Evolutionary conservation across 1,284 basidiomycete species (phyloP).

Genomic region (Afroboletus lepidellus): DNA sequence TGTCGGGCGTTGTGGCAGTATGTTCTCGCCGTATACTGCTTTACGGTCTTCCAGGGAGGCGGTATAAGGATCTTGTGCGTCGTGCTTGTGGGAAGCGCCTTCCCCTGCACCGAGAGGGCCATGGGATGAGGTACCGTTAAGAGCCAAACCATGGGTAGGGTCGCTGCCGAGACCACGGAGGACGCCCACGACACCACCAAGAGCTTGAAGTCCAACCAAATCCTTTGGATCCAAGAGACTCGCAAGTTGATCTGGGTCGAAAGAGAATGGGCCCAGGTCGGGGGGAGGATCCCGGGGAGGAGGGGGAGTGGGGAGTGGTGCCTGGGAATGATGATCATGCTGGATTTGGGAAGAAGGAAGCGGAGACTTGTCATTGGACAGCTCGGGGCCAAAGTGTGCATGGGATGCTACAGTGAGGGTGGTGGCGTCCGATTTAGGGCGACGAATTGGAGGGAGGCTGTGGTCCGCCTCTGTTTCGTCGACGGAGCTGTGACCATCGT

Average conservation of each 20-base stretch:
- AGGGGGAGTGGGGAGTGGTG: conserved; percentile 27
- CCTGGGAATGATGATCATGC: neutral
- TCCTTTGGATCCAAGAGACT: conserved; percentile 89
- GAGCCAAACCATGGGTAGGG: conserved; percentile 51
- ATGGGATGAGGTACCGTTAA: conserved; percentile 9
- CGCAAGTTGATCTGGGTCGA: conserved; percentile 77
- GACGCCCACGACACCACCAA: conserved; percentile 77
- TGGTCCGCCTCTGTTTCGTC: conserved; percentile 39
- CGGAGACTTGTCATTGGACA: conserved; percentile 15
- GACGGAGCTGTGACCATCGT: conserved; percentile 33
- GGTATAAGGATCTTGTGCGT: conserved; percentile 40
- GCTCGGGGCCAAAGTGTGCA: conserved; percentile 36
- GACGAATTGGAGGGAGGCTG: conserved; percentile 29
- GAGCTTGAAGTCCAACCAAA: conserved; percentile 60
- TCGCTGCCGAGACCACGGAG: conserved; percentile 77
- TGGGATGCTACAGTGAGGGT: conserved; percentile 38
- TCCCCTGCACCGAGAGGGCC: conserved; percentile 35
- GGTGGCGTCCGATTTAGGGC: conserved; percentile 40
- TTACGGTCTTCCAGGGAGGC: conserved; percentile 66
- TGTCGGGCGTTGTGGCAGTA: conserved; percentile 73
- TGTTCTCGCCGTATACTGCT: conserved; percentile 81
- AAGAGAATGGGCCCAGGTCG: conserved; percentile 69
- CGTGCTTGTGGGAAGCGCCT: conserved; percentile 42
- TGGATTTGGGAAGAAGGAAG: conserved; percentile 2
- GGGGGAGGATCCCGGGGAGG: conserved; percentile 57